Evolutionary conservation across 2,329 filamentous ascomycete genomes (phyloP), one percentile per base, ranked within the genome.

Genomic region (Amphichorda felina): DNA sequence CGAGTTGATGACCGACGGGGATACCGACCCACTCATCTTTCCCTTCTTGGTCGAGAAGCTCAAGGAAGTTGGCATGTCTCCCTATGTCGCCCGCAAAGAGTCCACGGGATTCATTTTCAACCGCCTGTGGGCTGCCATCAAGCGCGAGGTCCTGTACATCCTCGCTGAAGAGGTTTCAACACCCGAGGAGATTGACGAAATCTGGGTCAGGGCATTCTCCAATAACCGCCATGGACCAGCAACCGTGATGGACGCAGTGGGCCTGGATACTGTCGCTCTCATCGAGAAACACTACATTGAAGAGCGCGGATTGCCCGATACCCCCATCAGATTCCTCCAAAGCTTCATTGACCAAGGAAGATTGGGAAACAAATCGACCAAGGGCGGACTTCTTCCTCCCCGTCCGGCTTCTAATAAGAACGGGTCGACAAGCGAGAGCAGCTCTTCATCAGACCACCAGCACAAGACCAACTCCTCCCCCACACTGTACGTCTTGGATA

Each of bases 51-150:
- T 51, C 3, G 50, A 60, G 13, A 50, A 55, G 25, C 57, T 57
- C 3, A 44, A 45, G 15, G 59, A 61, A n/a, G 56, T 53, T 3
- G 66, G 57, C 0, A 57, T 60, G 22, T 45, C 53, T 3, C 66
- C 66, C 0, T 57, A 60, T 16, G 42, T 51, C 4, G 65, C 66
- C 1, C 43, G 54, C 6, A 64, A 61, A 33, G 61, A 72, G 41
- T 70, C 66, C 0, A 70, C 67, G 0, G 64, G 70, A 0, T 66
- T 73, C 41, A 64, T 75, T 25, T 68, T 71, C 44, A 73, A 74
- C 36, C 62, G 70, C 0, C 47, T 74, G 0, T 75, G 70, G 69
- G 70, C 70, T 0, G 70, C 70, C 0, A 56, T 74, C 13, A 73
- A 74, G 47, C 56, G 70, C 2, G 70, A 75, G 42, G 49, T 52